Evolutionary conservation across 352 stramenopile species (phyloP).

Genomic region (Aphanomyces invadans): DNA sequence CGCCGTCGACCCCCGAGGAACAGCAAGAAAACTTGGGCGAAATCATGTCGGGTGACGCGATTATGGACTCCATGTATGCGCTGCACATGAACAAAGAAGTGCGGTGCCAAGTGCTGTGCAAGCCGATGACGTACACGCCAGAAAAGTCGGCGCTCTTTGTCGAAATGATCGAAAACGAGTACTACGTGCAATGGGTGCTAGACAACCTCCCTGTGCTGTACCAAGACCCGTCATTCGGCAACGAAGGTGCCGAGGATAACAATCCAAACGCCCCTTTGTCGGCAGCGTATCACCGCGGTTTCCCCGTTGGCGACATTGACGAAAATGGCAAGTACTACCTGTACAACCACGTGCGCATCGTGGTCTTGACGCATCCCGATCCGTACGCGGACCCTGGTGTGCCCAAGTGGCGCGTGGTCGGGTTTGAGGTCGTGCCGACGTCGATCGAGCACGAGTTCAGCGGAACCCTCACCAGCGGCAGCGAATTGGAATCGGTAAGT

Average conservation of each 20-base stretch:
- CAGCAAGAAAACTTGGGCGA: slow-evolving; percentile 88
- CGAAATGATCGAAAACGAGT: slow-evolving; percentile 91
- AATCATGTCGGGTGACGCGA: slow-evolving; percentile 87
- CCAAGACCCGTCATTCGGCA: slow-evolving; percentile 39
- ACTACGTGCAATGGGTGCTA: slow-evolving; percentile 92
- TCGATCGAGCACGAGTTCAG: slow-evolving; percentile 91
- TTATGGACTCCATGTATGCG: slow-evolving; percentile 87
- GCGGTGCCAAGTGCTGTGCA: slow-evolving; percentile 86
- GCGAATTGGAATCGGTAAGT: slow-evolving; percentile 46
- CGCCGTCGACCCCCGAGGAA: slow-evolving; percentile 67
- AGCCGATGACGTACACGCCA: slow-evolving; percentile 72
- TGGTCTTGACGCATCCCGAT: slow-evolving; percentile 87
- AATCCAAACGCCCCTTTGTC: slow-evolving; percentile 31
- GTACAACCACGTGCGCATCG: slow-evolving; percentile 98
- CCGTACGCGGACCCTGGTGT: slow-evolving; percentile 56
- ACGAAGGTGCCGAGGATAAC: slow-evolving; percentile 42
- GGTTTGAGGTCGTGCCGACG: slow-evolving; percentile 94
- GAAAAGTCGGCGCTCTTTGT: slow-evolving; percentile 79
- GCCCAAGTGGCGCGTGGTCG: slow-evolving; percentile 87
- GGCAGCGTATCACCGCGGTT: slow-evolving; percentile 82
- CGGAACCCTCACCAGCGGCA: slow-evolving; percentile 68
- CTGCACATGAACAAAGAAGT: slow-evolving; percentile 86
- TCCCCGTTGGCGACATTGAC: slow-evolving; percentile 90
- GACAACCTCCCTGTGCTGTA: slow-evolving; percentile 89
- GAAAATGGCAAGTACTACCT: slow-evolving; percentile 89